Evolutionary conservation across 352 stramenopile species (phyloP), one percentile per base, ranked within the genome.

Genomic region (Pythium aphanidermatum): DNA sequence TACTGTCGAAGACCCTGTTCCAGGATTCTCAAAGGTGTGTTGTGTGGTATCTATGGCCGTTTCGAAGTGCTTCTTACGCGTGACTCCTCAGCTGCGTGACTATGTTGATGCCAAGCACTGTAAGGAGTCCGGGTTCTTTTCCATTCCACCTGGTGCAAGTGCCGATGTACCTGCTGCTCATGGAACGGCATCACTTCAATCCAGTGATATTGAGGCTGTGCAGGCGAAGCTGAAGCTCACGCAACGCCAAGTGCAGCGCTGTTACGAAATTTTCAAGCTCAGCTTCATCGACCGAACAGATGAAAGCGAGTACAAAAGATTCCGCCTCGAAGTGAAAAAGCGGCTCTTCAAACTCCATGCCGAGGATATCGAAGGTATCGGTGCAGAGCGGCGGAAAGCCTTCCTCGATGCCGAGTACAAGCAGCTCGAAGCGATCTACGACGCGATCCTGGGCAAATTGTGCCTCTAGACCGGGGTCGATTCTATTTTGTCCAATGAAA

Each of bases 1-100:
- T 14, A 94, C 82, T 0, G 79, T 94, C 35, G 82, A 94, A 46
- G 82, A 94, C 49, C 82, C 82, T 0, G 77, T 90, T 9, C 75
- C 82, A 11, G 82, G 73, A 5, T 94, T 94, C 44, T 60, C 74
- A 20, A 71, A 55, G 40, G 75, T 86, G 56, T 25, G 54, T 38
- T 7, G 2, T 20, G n/a, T n/a, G n/a, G n/a, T n/a, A n/a, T n/a
- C n/a, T n/a, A n/a, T n/a, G n/a, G n/a, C n/a, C n/a, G n/a, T 13
- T 49, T 17, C 39, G 17, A 12, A 17, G 23, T 38, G 14, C n/a
- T 30, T 26, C 8, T 12, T 19, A n/a, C n/a, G n/a, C n/a, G n/a
- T n/a, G n/a, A n/a, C n/a, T n/a, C n/a, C n/a, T n/a, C 51, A 90
- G 80, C 58, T 92, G 16, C 73, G 80, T 26, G 77, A 87, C 31